Evolutionary conservation across 2,329 filamentous ascomycete species (phyloP), one percentile per base, ranked within the genome.

Genomic region (Akanthomyces uredinophilus): DNA sequence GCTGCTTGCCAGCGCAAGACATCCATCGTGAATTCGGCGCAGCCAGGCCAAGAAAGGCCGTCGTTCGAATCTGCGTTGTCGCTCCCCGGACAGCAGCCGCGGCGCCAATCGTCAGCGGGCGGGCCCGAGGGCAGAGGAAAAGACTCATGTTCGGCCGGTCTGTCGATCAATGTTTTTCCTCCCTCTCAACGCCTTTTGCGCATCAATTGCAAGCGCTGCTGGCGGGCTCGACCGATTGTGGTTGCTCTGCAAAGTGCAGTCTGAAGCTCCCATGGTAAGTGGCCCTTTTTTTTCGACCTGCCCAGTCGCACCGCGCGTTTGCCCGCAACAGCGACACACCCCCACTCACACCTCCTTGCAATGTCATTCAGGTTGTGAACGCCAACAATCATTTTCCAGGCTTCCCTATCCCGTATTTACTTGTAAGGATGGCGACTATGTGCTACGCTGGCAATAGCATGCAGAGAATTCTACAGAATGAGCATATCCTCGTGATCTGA

Each of bases 21-120:
- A 68, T 62, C 65, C 63, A 65, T 67, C 63, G 60, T 5, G 63
- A 51, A 0, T 60, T 35, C 3, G 60, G 24, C 22, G 20, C 22
- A 5, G 49, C 20, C 29, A 51, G 11, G n/a, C 13, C 24, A 20
- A 51, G 24, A 13, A 32, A 24, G 4, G 47, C 6, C 24, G 47
- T 29, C 8, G 11, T 7, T 18, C 35, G 57, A 32, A 41, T 29
- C 18, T 29, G 29, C 16, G 18, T 44, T n/a, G 37, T 39, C 3
- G 37, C 57, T 13, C 18, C 39, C 18, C 47, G 57, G n/a, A 35
- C 18, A 11, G 27, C 49, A 16, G 50, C 49, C 29, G 58, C 50
- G 7, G 39, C 58, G 20, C 49, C 49, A 22, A 27, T 60, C 29
- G 41, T 29, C 50, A 60, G 49, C 22, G 32, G 49, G 32, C 50